These are phyloP conservation scores for Hebeloma cylindrosporum DNA, from an alignment of 768 basidiomycete species.

Conservation along the genomic window DNA sequence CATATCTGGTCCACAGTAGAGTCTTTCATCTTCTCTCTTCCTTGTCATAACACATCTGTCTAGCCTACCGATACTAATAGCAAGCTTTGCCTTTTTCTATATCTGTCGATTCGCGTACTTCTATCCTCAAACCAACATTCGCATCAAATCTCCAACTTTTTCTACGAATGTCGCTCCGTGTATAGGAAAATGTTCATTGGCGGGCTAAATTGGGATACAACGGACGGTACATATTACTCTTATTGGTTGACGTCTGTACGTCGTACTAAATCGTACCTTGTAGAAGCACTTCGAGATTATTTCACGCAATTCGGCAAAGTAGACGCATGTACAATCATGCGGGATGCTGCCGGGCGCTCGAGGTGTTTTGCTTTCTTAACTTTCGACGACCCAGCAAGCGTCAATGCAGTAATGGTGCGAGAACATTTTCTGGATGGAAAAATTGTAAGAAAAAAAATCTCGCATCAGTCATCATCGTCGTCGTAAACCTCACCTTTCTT, in stretches of 20 bases:
- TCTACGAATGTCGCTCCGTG: slow-evolving; percentile 24
- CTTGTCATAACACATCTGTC: slow-evolving; percentile 63
- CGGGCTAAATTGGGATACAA: slow-evolving; percentile 99
- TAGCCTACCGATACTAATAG: slow-evolving; percentile 83
- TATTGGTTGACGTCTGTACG: slow-evolving; percentile 35
- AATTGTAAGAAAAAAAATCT: slow-evolving; percentile 62
- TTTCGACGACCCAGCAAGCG: slow-evolving; percentile 89
- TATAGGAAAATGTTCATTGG: slow-evolving; percentile 99
- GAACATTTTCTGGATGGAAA: slow-evolving; percentile 97
- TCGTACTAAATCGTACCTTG: slow-evolving; percentile 39
- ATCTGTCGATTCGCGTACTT: slow-evolving; percentile 33
- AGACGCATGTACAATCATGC: slow-evolving; percentile 98
- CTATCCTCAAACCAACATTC: slow-evolving; percentile 22
- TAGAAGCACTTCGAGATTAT: slow-evolving; percentile 80
- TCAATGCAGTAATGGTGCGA: slow-evolving; percentile 93
- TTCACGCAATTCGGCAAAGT: slow-evolving; percentile 97
- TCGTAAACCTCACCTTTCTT: background rate
- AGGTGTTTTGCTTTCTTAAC: slow-evolving; percentile 98
- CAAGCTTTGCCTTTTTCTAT: slow-evolving; percentile 55
- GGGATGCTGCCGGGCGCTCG: slow-evolving; percentile 91
- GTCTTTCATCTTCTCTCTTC: slow-evolving; percentile 56
- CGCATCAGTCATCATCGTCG: background rate
- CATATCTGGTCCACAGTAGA: slow-evolving; percentile 62
- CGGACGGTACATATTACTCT: slow-evolving; percentile 79
- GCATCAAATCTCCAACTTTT: slow-evolving; percentile 15